These are phyloP conservation scores for Hsuehochloa calcarea DNA, from an alignment of 176 grass and related monocot species.

Conservation along the genomic window DNA sequence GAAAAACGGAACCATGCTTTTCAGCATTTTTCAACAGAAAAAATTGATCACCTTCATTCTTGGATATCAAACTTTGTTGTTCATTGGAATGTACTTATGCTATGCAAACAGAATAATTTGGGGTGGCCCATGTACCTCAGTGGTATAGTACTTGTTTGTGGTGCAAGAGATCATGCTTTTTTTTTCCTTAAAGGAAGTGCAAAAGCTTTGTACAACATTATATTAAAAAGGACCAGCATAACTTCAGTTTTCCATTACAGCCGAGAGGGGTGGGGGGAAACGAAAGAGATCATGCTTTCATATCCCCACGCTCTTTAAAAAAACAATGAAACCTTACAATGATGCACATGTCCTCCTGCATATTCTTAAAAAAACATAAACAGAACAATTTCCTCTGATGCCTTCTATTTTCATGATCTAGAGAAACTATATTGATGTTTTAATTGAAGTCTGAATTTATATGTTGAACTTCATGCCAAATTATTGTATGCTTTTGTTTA, in stretches of 20 bases:
- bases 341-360: not conserved
- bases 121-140: not conserved
- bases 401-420: slow-evolving; percentile 1
- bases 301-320: not conserved
- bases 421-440: slow-evolving; percentile 11
- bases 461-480: not conserved
- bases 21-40: not conserved
- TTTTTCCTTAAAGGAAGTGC: too few species aligned
- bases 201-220: too few species aligned
- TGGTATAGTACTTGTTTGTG: not conserved
- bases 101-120: slow-evolving; percentile 2
- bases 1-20: slow-evolving; percentile 6
- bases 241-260: too few species aligned
- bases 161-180: slow-evolving; percentile 10
- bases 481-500: not conserved
- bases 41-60: not conserved
- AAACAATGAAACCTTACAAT: too few species aligned
- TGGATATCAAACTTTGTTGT: not conserved
- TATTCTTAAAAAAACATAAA: not conserved
- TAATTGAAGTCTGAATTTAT: slow-evolving; percentile 13
- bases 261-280: too few species aligned
- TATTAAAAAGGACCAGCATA: too few species aligned
- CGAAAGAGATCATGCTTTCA: slow-evolving; percentile 6
- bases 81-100: slow-evolving; percentile 10
- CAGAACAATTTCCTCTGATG: not conserved